Evolutionary conservation across 1,284 basidiomycete genomes (phyloP).

Genomic region (Cerrena zonata): DNA sequence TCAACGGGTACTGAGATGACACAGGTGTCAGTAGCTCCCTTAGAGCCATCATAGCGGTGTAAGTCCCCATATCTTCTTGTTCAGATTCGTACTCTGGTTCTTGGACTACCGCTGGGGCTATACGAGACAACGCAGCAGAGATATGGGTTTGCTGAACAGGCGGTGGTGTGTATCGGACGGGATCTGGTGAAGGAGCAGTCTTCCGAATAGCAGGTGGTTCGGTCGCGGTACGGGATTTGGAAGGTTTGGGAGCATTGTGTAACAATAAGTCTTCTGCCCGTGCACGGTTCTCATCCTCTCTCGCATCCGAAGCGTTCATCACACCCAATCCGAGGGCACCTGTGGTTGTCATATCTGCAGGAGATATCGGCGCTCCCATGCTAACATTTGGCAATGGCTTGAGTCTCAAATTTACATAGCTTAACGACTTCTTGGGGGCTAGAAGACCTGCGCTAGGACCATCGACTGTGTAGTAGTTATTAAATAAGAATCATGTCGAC

Average conservation of each 20-base stretch:
- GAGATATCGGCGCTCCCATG: slow-evolving; percentile 19
- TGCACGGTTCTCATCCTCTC: neutral
- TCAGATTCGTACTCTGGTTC: slow-evolving; percentile 5
- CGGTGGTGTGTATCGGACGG: neutral
- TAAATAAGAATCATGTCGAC: neutral
- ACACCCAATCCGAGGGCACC: neutral
- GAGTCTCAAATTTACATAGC: slow-evolving; percentile 26
- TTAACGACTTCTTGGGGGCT: slow-evolving; percentile 27
- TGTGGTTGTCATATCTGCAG: neutral
- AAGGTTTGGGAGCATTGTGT: neutral
- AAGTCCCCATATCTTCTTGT: slow-evolving; percentile 1
- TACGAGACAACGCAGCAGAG: neutral
- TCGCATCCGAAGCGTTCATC: neutral
- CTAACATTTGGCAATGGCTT: slow-evolving; percentile 24
- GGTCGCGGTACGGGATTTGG: neutral
- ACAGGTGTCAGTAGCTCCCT: slow-evolving; percentile 4
- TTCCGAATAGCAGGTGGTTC: neutral
- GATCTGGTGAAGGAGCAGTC: neutral
- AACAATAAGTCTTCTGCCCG: neutral
- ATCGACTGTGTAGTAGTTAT: neutral
- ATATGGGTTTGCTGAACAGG: neutral
- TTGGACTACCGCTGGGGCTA: neutral
- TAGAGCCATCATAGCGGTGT: slow-evolving; percentile 2
- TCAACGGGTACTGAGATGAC: neutral
- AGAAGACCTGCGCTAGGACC: slow-evolving; percentile 14